Evolutionary conservation across 2,329 filamentous ascomycete species (phyloP).

Genomic region (Colletotrichum sp.): DNA sequence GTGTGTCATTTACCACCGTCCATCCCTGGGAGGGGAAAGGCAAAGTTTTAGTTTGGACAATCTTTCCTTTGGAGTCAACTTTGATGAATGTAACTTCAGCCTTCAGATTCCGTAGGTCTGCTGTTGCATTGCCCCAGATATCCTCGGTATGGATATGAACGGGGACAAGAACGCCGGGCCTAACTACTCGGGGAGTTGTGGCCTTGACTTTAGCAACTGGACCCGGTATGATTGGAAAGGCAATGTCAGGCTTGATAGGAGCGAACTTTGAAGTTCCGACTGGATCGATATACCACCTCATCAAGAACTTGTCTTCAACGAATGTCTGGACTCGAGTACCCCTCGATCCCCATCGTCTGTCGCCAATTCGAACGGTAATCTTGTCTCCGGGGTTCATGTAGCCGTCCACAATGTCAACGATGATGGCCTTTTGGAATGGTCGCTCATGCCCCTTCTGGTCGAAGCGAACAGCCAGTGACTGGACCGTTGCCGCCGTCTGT

Average conservation of each 20-base stretch:
- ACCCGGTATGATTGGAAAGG: constrained; percentile 27
- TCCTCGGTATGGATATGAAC: constrained; percentile 29
- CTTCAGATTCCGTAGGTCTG: constrained; percentile 11
- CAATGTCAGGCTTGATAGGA: constrained; percentile 35
- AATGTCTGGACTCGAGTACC: constrained; percentile 38
- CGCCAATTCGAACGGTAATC: constrained; percentile 35
- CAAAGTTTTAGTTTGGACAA: background rate
- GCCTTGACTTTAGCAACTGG: constrained; percentile 21
- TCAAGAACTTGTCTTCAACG: constrained; percentile 35
- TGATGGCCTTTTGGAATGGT: constrained; percentile 41
- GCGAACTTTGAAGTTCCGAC: constrained; percentile 38
- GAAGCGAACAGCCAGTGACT: constrained; percentile 34
- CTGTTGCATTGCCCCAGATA: constrained; percentile 30
- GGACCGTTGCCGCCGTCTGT: constrained; percentile 36
- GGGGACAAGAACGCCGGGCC: constrained; percentile 22
- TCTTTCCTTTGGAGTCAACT: background rate
- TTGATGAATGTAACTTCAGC: background rate
- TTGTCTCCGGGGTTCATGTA: constrained; percentile 39
- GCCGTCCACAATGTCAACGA: constrained; percentile 38
- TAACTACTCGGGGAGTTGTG: constrained; percentile 24
- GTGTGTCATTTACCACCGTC: background rate
- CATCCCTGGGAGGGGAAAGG: background rate
- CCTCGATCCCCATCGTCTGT: constrained; percentile 31
- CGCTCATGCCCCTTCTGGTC: constrained; percentile 42
- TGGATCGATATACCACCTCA: constrained; percentile 40